A percentile compares a stretch with the other conserved stretches of the same genome.
These are phyloP conservation scores for Bipolaris bicolor DNA, from an alignment of 2,329 filamentous ascomycete species.

Conservation along the genomic window DNA sequence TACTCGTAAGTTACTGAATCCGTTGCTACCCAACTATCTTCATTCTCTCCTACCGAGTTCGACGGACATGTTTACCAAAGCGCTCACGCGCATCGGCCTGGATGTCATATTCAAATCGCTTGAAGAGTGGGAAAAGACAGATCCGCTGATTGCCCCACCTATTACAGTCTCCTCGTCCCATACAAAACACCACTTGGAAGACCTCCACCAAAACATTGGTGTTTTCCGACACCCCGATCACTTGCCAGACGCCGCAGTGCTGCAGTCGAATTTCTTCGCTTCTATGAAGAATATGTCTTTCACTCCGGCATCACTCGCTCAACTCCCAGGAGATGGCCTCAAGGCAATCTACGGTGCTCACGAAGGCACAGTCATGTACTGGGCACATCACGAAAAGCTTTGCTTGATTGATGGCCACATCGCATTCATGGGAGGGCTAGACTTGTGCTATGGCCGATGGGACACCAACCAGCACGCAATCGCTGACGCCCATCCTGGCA, in stretches of 20 bases:
- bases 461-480: constrained; percentile 88
- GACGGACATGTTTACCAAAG: constrained; percentile 51
- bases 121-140: constrained; percentile 53
- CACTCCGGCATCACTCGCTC: constrained; percentile 62
- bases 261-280: constrained; percentile 64
- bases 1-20: constrained; percentile 67
- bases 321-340: constrained; percentile 73
- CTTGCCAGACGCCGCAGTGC: constrained; percentile 71
- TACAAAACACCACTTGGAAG: constrained; percentile 79
- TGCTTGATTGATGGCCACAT: constrained; percentile 78
- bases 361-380: constrained; percentile 83
- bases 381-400: constrained; percentile 93
- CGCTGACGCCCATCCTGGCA: constrained; percentile 78
- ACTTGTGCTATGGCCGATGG: constrained; percentile 85
- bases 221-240: constrained; percentile 94
- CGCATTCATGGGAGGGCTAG: constrained; percentile 90
- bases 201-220: constrained; percentile 79
- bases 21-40: constrained; percentile 51
- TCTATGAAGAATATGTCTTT: constrained; percentile 63
- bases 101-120: constrained; percentile 54
- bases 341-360: constrained; percentile 82
- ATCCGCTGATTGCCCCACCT: constrained; percentile 53
- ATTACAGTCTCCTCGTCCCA: constrained; percentile 68
- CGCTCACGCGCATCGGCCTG: constrained; percentile 50
- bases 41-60: constrained; percentile 52